These are phyloP conservation scores for Chenopodium formosanum DNA, from an alignment of 148 eudicot genomes.

Conservation along the genomic window DNA sequence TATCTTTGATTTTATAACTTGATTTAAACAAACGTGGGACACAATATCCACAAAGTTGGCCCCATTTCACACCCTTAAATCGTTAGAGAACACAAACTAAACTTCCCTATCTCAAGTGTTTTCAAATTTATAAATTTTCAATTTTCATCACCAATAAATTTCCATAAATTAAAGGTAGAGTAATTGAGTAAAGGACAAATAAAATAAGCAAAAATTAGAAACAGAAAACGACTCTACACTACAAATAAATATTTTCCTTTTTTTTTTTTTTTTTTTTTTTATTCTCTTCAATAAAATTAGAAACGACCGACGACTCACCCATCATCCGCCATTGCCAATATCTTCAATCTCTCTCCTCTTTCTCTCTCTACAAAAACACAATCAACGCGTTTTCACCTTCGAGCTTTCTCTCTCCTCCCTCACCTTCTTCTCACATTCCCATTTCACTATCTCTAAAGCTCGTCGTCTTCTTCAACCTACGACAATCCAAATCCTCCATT, in stretches of 20 bases:
- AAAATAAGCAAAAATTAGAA: background rate
- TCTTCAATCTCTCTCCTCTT: background rate
- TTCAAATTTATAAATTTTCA: too few species aligned
- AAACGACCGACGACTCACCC: constrained; percentile 18
- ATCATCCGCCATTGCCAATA: constrained; percentile 1
- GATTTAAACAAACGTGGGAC: too few species aligned
- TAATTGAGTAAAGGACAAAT: background rate
- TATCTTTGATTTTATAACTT: too few species aligned
- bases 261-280: too few species aligned
- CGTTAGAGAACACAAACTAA: too few species aligned
- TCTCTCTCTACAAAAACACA: background rate
- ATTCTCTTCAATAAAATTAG: background rate
- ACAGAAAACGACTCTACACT: background rate
- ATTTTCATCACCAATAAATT: too few species aligned
- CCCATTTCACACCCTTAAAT: too few species aligned
- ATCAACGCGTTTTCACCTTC: background rate
- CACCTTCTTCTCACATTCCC: background rate
- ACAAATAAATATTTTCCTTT: background rate
- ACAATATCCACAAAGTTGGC: too few species aligned
- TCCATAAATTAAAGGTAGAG: too few species aligned
- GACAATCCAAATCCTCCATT: background rate
- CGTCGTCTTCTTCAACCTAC: background rate
- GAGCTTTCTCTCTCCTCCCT: constrained; percentile 12
- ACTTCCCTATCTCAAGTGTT: too few species aligned
- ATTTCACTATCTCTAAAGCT: background rate